These are phyloP conservation scores for Trichoderma sp. DNA, from an alignment of 2,329 filamentous ascomycete species.

Conservation along the genomic window DNA sequence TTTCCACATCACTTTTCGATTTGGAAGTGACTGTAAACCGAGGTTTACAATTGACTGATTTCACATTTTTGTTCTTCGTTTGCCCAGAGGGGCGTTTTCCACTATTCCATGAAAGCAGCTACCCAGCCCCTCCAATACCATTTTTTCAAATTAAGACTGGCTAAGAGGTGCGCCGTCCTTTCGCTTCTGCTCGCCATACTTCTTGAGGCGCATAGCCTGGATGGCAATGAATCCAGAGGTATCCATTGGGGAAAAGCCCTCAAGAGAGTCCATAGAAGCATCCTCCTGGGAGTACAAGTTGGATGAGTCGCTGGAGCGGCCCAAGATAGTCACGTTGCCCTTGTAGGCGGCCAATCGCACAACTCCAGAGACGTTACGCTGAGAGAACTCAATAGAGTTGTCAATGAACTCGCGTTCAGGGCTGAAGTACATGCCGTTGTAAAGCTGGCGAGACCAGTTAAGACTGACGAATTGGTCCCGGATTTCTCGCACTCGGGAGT, in stretches of 20 bases:
- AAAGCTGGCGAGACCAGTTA: slow-evolving; percentile 22
- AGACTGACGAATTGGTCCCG: neutral
- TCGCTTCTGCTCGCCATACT: slow-evolving; percentile 38
- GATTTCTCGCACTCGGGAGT: slow-evolving; percentile 38
- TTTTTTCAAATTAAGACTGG: neutral
- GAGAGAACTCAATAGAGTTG: slow-evolving; percentile 59
- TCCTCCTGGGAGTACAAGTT: slow-evolving; percentile 56
- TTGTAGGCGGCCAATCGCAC: slow-evolving; percentile 39
- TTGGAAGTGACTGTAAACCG: neutral
- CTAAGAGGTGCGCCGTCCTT: slow-evolving; percentile 29
- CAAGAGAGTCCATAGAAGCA: slow-evolving; percentile 52
- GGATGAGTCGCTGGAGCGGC: slow-evolving; percentile 45
- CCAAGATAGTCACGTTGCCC: slow-evolving; percentile 53
- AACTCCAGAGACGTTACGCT: slow-evolving; percentile 45
- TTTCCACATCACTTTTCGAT: neutral
- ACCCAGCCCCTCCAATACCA: neutral
- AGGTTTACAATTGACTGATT: neutral
- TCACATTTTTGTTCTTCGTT: neutral
- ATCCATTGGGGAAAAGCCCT: slow-evolving; percentile 58
- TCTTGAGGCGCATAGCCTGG: slow-evolving; percentile 66
- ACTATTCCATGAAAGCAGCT: neutral
- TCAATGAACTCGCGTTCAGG: slow-evolving; percentile 46
- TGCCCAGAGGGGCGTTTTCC: neutral
- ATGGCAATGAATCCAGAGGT: slow-evolving; percentile 67
- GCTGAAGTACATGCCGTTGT: slow-evolving; percentile 58